Evolutionary conservation across 495 filamentous ascomycete species (phyloP), one percentile per base, ranked within the genome.

Genomic region (Sordaria brevicollis): DNA sequence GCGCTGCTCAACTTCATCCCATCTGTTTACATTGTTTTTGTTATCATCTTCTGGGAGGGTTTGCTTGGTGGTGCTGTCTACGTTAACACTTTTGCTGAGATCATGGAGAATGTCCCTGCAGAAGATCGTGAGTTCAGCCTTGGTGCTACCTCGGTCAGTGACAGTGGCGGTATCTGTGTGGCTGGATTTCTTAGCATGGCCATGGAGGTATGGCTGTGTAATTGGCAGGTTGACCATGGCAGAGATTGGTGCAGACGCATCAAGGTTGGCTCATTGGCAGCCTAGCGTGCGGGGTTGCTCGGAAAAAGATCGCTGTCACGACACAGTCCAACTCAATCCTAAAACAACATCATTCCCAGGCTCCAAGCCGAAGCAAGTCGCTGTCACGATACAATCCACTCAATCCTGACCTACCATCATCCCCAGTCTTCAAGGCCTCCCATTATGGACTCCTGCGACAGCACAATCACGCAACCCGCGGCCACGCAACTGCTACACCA

Each of bases 41-140:
- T 85, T 6, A 81, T 97, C 62, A 81, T 97, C n/a, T 96, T 97
- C 76, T 97, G 95, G 94, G 94, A 97, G 76, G 95, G 95, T 0
- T 78, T 99, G 41, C 83, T 99, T 0, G 95, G 95, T 6, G 95
- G 95, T 0, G 80, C 90, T 9, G 95, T 97, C 0, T 99, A 99
- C 74, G 93, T 98, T 57, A 97, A 94, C 70, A 96, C 94, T 0
- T 99, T 97, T 80, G 93, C 94, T 1, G 91, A 94, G 78, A 95
- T 99, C 71, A 89, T 89, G 74, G 92, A 97, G 68, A 86, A 88
- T 9, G 90, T 96, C 0, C 86, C 87, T 0, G 78, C 83, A 7
- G 85, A 87, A 38, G 94, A 97, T 54, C 84, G 95, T 19, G 95
- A 99, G 80, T 97, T 97, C 75, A 93, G 91, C 65, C 81, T 99